phyloP scores from a whole-genome alignment of 2,329 filamentous ascomycete genomes.

The Teratosphaeria nubilosa region DNA sequence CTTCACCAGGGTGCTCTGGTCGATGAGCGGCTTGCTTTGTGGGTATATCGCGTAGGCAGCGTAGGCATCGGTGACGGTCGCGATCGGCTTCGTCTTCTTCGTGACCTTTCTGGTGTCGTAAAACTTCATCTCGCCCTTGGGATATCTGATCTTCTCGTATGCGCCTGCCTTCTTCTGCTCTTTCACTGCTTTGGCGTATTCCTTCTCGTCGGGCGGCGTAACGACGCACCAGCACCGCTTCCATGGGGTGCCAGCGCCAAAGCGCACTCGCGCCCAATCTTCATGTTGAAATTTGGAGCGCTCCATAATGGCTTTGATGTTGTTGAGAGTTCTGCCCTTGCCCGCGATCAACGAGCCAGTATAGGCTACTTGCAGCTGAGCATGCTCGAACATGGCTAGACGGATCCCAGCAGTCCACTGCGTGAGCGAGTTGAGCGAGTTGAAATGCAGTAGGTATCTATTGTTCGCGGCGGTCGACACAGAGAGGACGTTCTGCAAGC shows the following conservation, averaged over 20 bases:
- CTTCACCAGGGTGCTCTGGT: slow-evolving; percentile 88
- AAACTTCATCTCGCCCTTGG: slow-evolving; percentile 89
- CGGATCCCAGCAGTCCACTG: slow-evolving; percentile 96
- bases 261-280: slow-evolving; percentile 90
- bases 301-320: slow-evolving; percentile 82
- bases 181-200: slow-evolving; percentile 74
- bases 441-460: slow-evolving; percentile 91
- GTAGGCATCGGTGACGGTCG: slow-evolving; percentile 81
- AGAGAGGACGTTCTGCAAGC: slow-evolving; percentile 87
- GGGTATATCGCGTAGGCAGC: slow-evolving; percentile 94
- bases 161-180: slow-evolving; percentile 69
- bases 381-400: slow-evolving; percentile 87
- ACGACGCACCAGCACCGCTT: slow-evolving; percentile 95
- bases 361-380: slow-evolving; percentile 88
- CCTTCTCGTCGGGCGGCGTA: slow-evolving; percentile 85
- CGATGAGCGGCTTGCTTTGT: slow-evolving; percentile 84
- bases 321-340: slow-evolving; percentile 81
- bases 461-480: slow-evolving; percentile 93
- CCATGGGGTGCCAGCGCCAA: slow-evolving; percentile 94
- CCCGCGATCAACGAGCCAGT: slow-evolving; percentile 91
- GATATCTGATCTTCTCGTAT: slow-evolving; percentile 58
- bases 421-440: slow-evolving; percentile 80
- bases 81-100: slow-evolving; percentile 84
- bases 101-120: slow-evolving; percentile 85
- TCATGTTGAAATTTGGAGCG: slow-evolving; percentile 66